phyloP scores from a whole-genome alignment of 192 early-diverging fungal species.

The Backusella morwellensis region DNA sequence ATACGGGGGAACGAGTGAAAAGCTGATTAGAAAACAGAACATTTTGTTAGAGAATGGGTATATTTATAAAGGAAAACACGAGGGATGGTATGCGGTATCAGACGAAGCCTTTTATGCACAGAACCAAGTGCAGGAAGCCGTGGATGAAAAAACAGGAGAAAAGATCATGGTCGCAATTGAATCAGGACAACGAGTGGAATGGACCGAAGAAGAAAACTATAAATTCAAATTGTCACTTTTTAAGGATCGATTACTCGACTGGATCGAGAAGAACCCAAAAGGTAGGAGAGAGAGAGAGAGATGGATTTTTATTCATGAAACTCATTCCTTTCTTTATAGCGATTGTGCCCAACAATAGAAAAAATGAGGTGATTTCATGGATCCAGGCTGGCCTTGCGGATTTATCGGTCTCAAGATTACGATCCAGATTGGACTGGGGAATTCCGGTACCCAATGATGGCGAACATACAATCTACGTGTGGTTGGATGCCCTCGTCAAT shows the following conservation, averaged over 20 bases:
- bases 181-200: conserved; percentile 83
- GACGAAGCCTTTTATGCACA: conserved; percentile 91
- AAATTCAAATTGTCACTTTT: conserved; percentile 81
- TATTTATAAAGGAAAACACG: conserved; percentile 89
- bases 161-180: conserved; percentile 68
- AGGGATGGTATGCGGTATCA: conserved; percentile 95
- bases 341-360: conserved; percentile 63
- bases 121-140: conserved; percentile 67
- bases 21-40: conserved; percentile 32
- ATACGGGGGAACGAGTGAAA: background rate
- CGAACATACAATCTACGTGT: conserved; percentile 93
- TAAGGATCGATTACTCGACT: conserved; percentile 55
- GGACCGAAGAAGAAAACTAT: conserved; percentile 92
- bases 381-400: conserved; percentile 61
- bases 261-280: conserved; percentile 68
- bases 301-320: too few relatives aligned
- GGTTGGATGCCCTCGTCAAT: conserved; percentile 94
- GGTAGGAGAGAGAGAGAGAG: background rate
- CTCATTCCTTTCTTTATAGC: conserved; percentile 23
- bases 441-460: conserved; percentile 87
- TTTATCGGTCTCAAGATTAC: conserved; percentile 83
- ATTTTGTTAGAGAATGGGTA: conserved; percentile 63
- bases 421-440: conserved; percentile 82
- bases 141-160: conserved; percentile 49
- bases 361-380: conserved; percentile 67